Percentiles rank a stretch among this genome's conserved stretches.
These are phyloP conservation scores for Paramecium bursaria DNA, from an alignment of 73 alveolate species.

Conservation along the genomic window DNA sequence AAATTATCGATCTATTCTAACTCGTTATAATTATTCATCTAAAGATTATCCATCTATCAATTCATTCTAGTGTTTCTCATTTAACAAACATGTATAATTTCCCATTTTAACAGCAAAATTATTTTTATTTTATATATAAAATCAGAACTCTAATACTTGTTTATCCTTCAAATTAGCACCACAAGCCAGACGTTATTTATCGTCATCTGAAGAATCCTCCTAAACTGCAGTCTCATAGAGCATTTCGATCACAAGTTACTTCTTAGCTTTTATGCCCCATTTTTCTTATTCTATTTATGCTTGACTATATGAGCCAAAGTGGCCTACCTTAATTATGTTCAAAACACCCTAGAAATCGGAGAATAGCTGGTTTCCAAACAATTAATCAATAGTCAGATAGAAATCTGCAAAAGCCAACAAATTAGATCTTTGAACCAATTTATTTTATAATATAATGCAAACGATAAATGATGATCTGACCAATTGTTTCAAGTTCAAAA, in stretches of 20 bases:
- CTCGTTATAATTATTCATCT: background rate
- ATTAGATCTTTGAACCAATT: background rate
- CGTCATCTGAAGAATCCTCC: constrained; percentile 11
- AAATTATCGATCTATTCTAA: background rate
- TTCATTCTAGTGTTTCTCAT: background rate
- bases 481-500: constrained; percentile 11
- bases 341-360: constrained; percentile 42
- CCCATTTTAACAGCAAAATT: background rate
- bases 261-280: constrained; percentile 43
- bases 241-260: background rate
- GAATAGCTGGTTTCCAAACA: constrained; percentile 32
- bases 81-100: background rate
- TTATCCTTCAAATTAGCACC: background rate
- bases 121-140: too few species aligned
- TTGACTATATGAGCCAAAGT: background rate
- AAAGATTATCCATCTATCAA: background rate
- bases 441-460: background rate
- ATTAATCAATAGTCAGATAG: constrained; percentile 9
- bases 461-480: constrained; percentile 28
- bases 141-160: background rate
- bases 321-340: constrained; percentile 16
- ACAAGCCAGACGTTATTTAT: background rate
- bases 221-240: constrained; percentile 42
- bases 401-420: constrained; percentile 23
- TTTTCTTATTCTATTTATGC: constrained; percentile 15